Percentiles rank a stretch among this genome's conserved stretches.
phyloP scores from a whole-genome alignment of 148 eudicot species.

The Linanthus parryae region DNA sequence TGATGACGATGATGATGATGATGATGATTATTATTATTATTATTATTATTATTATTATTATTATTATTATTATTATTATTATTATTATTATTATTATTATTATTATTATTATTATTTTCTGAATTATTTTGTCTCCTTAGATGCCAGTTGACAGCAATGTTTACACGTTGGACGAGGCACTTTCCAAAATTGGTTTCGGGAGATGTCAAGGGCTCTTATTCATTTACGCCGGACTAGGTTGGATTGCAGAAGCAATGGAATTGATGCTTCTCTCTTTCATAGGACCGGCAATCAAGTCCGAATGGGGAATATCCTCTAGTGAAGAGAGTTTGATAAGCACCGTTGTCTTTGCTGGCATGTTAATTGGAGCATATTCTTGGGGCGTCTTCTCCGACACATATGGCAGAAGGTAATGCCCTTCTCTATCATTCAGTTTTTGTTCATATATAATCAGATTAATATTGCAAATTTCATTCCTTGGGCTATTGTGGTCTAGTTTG shows the following conservation, averaged over 20 bases:
- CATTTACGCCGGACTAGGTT: conserved; percentile 37
- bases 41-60: too few species aligned
- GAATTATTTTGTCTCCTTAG: too few species aligned
- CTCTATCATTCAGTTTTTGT: too few species aligned
- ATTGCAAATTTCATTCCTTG: too few species aligned
- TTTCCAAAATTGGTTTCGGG: conserved; percentile 31
- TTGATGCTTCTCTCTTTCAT: conserved; percentile 37
- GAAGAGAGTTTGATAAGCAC: conserved; percentile 35
- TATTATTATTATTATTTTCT: too few species aligned
- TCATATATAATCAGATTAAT: too few species aligned
- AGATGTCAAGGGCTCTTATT: conserved; percentile 26
- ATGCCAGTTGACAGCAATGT: conserved; percentile 10
- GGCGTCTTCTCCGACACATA: conserved; percentile 32
- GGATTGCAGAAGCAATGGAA: conserved; percentile 41
- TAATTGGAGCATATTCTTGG: conserved; percentile 36
- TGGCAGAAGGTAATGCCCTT: conserved; percentile 28
- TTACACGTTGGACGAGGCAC: conserved; percentile 24
- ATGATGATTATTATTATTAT: too few species aligned
- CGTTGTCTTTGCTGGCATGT: conserved; percentile 35
- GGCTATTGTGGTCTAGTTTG: too few species aligned
- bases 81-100: too few species aligned
- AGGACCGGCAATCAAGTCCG: conserved; percentile 28
- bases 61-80: too few species aligned
- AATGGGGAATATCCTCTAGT: conserved; percentile 31
- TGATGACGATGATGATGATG: too few species aligned